A percentile compares a stretch with the other conserved stretches of the same genome.
phyloP scores from a whole-genome alignment of 192 early-diverging fungal genomes.

The Entomortierella lignicola region DNA sequence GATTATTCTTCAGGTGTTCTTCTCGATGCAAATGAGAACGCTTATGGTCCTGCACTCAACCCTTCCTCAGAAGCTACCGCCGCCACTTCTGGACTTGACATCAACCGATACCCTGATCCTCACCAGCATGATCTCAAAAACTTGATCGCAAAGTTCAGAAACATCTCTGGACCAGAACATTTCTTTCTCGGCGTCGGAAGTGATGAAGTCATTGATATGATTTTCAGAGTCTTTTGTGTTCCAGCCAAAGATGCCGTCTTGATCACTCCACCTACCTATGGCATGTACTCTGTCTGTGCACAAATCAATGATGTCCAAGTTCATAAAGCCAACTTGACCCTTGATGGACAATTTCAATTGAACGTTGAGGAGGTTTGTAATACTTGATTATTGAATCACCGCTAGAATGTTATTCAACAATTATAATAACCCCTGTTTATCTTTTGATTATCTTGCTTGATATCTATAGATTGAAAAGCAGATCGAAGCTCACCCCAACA shows the following conservation, averaged over 20 bases:
- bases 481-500: slow-evolving; percentile 74
- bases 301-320: slow-evolving; percentile 95
- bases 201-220: slow-evolving; percentile 95
- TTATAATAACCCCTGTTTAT: too few relatives aligned
- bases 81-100: slow-evolving; percentile 55
- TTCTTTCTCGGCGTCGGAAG: slow-evolving; percentile 97
- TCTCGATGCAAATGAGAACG: slow-evolving; percentile 99
- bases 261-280: slow-evolving; percentile 98
- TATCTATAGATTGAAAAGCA: slow-evolving; percentile 73
- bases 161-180: slow-evolving; percentile 70
- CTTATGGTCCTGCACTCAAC: slow-evolving; percentile 75
- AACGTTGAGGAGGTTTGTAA: slow-evolving; percentile 65
- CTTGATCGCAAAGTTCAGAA: slow-evolving; percentile 76
- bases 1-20: slow-evolving; percentile 95
- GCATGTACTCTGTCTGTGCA: slow-evolving; percentile 96
- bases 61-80: slow-evolving; percentile 41
- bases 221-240: slow-evolving; percentile 88
- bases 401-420: too few relatives aligned
- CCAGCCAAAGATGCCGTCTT: slow-evolving; percentile 94
- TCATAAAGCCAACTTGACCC: slow-evolving; percentile 85
- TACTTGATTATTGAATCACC: slow-evolving; percentile 13
- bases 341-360: slow-evolving; percentile 75
- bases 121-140: slow-evolving; percentile 88
- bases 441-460: too few relatives aligned
- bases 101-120: slow-evolving; percentile 98